Conservation (phyloP, 2,329 filamentous ascomycete species). For the Claviceps citrina region DNA sequence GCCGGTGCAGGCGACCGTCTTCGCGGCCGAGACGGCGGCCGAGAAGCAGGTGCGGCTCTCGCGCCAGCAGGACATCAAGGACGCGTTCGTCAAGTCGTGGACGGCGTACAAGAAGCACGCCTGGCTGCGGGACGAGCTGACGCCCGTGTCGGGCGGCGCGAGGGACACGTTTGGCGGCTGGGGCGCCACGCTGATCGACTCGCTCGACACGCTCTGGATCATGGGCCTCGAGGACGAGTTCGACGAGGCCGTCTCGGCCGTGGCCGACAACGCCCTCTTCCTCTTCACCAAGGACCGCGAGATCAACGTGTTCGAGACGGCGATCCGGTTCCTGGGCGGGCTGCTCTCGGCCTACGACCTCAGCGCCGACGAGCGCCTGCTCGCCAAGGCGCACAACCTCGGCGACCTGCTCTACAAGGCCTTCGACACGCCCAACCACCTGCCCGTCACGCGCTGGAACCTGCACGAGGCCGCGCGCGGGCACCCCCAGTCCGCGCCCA, state of each 20-base stretch:
- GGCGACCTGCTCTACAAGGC: conserved; percentile 37
- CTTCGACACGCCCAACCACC: conserved; percentile 35
- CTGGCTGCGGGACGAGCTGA: conserved; percentile 37
- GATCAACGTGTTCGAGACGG: conserved; percentile 40
- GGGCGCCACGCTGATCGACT: conserved; percentile 44
- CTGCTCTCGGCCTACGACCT: conserved; percentile 35
- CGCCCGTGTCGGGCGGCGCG: conserved; percentile 29
- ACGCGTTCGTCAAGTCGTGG: conserved; percentile 30
- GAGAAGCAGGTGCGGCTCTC: conserved; percentile 17
- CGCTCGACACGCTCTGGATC: conserved; percentile 46
- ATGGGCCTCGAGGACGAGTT: conserved; percentile 45
- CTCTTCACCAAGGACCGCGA: conserved; percentile 24
- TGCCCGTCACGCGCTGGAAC: conserved; percentile 25
- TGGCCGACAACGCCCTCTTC: conserved; percentile 33
- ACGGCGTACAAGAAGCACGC: conserved; percentile 35
- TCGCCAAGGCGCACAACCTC: conserved; percentile 33
- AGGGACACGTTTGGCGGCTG: conserved; percentile 37
- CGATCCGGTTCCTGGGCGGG: conserved; percentile 38
- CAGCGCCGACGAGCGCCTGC: conserved; percentile 26
- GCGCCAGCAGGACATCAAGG: conserved; percentile 25
- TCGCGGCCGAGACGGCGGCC: conserved; percentile 7
- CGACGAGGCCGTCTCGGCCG: conserved; percentile 32
- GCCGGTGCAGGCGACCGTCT: conserved; percentile 5
- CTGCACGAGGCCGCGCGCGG: conserved; percentile 13
- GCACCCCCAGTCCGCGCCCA: conserved; percentile 8